Evolutionary conservation across 1,284 basidiomycete species (phyloP).

Genomic region (Fomitiporia mediterranea): DNA sequence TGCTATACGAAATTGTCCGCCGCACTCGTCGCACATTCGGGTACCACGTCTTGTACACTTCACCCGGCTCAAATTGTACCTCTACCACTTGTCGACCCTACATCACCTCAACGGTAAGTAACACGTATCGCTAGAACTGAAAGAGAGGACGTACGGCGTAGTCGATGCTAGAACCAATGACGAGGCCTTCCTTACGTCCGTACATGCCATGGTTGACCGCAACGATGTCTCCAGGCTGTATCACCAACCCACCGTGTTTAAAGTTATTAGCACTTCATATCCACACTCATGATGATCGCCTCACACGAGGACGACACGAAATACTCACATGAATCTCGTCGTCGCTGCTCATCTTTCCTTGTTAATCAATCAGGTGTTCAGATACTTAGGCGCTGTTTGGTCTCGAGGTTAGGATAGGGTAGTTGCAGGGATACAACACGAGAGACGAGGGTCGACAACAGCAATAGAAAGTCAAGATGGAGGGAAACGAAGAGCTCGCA

Average conservation of each 20-base stretch:
- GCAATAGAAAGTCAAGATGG: neutral
- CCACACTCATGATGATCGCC: no score
- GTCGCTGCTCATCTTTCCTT: neutral
- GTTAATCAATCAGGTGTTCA: neutral
- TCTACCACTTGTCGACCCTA: conserved; percentile 77
- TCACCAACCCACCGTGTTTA: neutral
- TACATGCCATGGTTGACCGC: conserved; percentile 58
- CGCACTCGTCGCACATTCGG: conserved; percentile 19
- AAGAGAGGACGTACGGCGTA: conserved; percentile 45
- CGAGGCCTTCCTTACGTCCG: conserved; percentile 68
- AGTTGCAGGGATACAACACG: neutral
- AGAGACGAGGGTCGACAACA: neutral
- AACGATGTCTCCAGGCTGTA: conserved; percentile 73
- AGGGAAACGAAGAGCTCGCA: neutral
- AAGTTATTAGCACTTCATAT: no score
- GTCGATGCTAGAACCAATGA: conserved; percentile 69
- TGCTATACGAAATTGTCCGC: conserved; percentile 17
- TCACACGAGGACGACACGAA: neutral
- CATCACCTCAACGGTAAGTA: conserved; percentile 10
- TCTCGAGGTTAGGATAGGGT: neutral
- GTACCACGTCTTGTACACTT: conserved; percentile 68
- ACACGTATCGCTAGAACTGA: neutral
- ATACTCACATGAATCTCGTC: conserved; percentile 35
- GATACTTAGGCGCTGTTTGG: neutral
- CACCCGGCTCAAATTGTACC: conserved; percentile 65